Percentiles rank a stretch among this genome's conserved stretches.
These are phyloP conservation scores for Spiraea crenata DNA, from an alignment of 331 rosid species.

Conservation along the genomic window DNA sequence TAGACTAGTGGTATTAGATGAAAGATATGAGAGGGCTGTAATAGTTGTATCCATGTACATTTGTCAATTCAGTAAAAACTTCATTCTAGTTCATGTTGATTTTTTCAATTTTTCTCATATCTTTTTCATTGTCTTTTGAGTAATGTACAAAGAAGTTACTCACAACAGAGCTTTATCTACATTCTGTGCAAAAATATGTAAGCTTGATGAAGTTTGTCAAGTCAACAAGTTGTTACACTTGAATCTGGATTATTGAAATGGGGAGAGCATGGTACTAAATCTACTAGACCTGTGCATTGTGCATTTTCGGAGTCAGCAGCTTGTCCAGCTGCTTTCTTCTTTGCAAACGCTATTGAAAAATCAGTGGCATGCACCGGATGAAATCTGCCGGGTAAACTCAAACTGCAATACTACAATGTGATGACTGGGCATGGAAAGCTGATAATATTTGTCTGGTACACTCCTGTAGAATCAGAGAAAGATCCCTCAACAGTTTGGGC, in stretches of 20 bases:
- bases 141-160: background rate
- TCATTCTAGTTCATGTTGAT: conserved; percentile 6
- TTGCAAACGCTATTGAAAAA: background rate
- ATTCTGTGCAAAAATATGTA: background rate
- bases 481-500: too few relatives aligned
- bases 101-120: background rate
- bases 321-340: background rate
- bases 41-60: background rate
- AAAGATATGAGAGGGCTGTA: background rate
- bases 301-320: too few relatives aligned
- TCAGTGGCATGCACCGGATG: background rate
- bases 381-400: background rate
- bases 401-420: too few relatives aligned
- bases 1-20: background rate
- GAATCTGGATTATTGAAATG: too few relatives aligned
- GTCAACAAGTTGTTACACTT: too few relatives aligned
- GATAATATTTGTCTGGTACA: too few relatives aligned
- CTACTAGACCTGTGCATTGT: too few relatives aligned
- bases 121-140: background rate
- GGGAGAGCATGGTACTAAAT: too few relatives aligned
- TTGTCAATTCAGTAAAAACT: background rate
- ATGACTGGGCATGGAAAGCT: too few relatives aligned
- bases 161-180: background rate
- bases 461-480: too few relatives aligned
- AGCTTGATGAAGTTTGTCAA: background rate